Conservation (phyloP, 139 green algal genomes). For the Chlamydomonas incerta region DNA sequence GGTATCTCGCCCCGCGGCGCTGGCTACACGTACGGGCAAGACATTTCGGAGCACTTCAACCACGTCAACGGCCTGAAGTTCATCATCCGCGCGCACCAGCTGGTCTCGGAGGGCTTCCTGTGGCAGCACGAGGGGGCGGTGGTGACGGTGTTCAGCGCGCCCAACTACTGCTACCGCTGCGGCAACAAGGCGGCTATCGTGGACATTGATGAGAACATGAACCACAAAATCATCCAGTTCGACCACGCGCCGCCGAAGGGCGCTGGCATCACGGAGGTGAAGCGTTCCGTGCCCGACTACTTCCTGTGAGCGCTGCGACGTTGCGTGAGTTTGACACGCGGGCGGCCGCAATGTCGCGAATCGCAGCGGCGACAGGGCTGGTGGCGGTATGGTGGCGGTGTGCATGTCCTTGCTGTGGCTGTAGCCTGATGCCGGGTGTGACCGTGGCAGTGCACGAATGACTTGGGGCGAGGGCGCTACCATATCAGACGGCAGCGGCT, state of each 20-base stretch:
- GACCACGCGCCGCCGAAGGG: conserved; percentile 73
- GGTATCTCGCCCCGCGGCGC: conserved; percentile 89
- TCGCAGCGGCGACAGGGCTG: too few species aligned
- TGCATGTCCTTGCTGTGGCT: too few species aligned
- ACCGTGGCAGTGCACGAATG: too few species aligned
- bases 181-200: conserved; percentile 78
- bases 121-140: conserved; percentile 90
- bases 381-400: too few species aligned
- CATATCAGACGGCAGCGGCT: too few species aligned
- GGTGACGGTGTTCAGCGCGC: conserved; percentile 97
- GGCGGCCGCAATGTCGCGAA: too few species aligned
- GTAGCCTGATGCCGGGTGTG: too few species aligned
- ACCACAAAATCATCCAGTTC: conserved; percentile 75
- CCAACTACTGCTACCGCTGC: conserved; percentile 99
- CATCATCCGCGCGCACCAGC: conserved; percentile 97
- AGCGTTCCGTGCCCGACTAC: conserved; percentile 68
- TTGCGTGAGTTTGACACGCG: background rate
- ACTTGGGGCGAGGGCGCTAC: too few species aligned
- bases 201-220: conserved; percentile 77
- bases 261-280: conserved; percentile 71
- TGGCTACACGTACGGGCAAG: conserved; percentile 87
- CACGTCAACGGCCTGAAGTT: conserved; percentile 95
- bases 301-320: conserved; percentile 56
- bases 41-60: conserved; percentile 96
- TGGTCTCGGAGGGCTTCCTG: conserved; percentile 93